phyloP scores from a whole-genome alignment of 345 rosid genomes.

The Populus simonii region DNA sequence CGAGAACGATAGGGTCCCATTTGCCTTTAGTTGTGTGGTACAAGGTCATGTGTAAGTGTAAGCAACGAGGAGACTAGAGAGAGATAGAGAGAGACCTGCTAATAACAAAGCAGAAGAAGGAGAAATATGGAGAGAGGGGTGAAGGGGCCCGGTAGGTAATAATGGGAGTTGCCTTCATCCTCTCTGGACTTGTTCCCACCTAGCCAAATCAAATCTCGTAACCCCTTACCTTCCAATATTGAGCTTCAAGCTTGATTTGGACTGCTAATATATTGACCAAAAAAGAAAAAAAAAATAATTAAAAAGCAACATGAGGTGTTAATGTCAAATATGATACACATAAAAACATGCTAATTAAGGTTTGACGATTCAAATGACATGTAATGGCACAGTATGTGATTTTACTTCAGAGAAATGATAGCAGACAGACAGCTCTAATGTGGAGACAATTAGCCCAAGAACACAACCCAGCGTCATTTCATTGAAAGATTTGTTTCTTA shows the following conservation, averaged over 20 bases:
- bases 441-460: background rate
- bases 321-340: background rate
- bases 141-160: conserved; percentile 26
- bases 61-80: conserved; percentile 14
- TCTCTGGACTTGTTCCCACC: conserved; percentile 36
- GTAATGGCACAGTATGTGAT: background rate
- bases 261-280: background rate
- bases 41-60: conserved; percentile 40
- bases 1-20: conserved; percentile 30
- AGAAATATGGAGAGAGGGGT: conserved; percentile 4
- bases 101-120: conserved; percentile 6
- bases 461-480: background rate
- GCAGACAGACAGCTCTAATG: background rate
- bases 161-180: conserved; percentile 53
- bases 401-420: background rate
- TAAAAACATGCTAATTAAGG: background rate
- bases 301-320: too few species aligned
- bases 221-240: background rate
- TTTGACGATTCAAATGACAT: background rate
- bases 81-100: background rate
- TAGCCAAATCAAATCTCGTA: conserved; percentile 1
- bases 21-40: conserved; percentile 39
- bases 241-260: conserved; percentile 11
- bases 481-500: background rate
- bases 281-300: background rate